A percentile compares a stretch with the other conserved stretches of the same genome.
phyloP scores from a whole-genome alignment of 2,329 filamentous ascomycete species.

The Fusarium foetens region DNA sequence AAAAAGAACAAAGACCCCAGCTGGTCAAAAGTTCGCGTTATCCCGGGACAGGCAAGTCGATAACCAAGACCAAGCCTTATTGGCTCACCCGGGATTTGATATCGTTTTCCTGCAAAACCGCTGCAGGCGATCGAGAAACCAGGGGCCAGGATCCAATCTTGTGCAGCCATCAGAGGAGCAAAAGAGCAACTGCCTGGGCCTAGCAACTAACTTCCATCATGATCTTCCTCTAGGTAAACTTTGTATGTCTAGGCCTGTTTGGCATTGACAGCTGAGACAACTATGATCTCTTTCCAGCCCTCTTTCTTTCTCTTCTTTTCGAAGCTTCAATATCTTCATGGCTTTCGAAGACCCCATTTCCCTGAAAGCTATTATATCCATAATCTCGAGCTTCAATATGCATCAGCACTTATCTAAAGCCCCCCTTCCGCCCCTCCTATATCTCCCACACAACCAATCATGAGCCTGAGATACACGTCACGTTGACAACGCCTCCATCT shows the following conservation, averaged over 20 bases:
- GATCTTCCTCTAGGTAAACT: not conserved
- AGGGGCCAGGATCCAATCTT: slow-evolving; percentile 26
- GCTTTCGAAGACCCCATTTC: not conserved
- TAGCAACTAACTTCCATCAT: not conserved
- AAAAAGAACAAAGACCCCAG: slow-evolving; percentile 24
- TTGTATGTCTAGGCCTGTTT: not conserved
- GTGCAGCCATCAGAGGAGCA: slow-evolving; percentile 12
- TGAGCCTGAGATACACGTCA: slow-evolving; percentile 24
- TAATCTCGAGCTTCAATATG: not conserved
- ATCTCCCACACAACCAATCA: slow-evolving; percentile 23
- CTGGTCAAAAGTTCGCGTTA: slow-evolving; percentile 17
- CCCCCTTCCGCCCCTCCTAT: slow-evolving; percentile 5
- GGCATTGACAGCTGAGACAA: not conserved
- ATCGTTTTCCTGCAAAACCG: slow-evolving; percentile 27
- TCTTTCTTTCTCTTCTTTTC: not conserved
- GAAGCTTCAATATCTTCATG: not conserved
- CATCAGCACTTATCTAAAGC: slow-evolving; percentile 22
- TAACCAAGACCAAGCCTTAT: slow-evolving; percentile 17
- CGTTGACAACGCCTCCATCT: slow-evolving; percentile 34
- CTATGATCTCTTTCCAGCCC: not conserved
- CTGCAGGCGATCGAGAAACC: slow-evolving; percentile 35
- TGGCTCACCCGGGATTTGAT: slow-evolving; percentile 20
- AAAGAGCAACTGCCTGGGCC: not conserved
- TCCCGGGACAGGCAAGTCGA: slow-evolving; percentile 38
- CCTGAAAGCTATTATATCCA: not conserved